Evolutionary conservation across 1,284 basidiomycete species (phyloP), one percentile per base, ranked within the genome.

Genomic region (Fomitopsis betulina): DNA sequence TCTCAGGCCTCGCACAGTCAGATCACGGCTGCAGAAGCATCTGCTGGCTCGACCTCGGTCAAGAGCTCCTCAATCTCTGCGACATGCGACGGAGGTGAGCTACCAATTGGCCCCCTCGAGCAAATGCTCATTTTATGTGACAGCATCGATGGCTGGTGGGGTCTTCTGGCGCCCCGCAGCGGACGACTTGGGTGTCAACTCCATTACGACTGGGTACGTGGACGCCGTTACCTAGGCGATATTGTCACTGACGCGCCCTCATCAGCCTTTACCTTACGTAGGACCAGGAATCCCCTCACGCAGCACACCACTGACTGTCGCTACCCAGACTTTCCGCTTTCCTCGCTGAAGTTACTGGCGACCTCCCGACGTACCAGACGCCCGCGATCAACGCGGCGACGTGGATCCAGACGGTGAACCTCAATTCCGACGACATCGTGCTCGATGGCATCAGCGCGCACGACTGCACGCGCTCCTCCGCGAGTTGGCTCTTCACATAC

Each of bases 111-210:
- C 5, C 19, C 5, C 30, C 12, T 23, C 30, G 17, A 50, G 8
- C 30, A 33, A 50, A 1, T 32, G 5, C 7, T n/a, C 35, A 10
- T 37, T 6, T 2, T 0, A 10, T 12, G 13, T n/a, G 6, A 25
- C 5, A 51, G 63, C 76, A 78, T 40, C 47, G 9, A 54, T 57
- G 27, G 58, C 54, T 1, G 58, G 58, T 27, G 58, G 45, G 27
- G 79, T 82, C 19, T 83, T 81, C 63, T 81, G 80, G 80, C 72
- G 77, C 21, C 76, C 79, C 4, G 75, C 73, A 0, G 55, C 64
- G 1, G 69, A 75, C 55, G 76, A 79, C 58, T 67, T 71, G 40
- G 56, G 61, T 9, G 70, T 81, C 54, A 81, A 81, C 58, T 79
- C 79, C 7, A 74, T 81, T 37, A 80, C 77, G 2, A 81, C 80